A percentile compares a stretch with the other conserved stretches of the same genome.
phyloP scores from a whole-genome alignment of 192 early-diverging fungal species.

The Podila horticola region DNA sequence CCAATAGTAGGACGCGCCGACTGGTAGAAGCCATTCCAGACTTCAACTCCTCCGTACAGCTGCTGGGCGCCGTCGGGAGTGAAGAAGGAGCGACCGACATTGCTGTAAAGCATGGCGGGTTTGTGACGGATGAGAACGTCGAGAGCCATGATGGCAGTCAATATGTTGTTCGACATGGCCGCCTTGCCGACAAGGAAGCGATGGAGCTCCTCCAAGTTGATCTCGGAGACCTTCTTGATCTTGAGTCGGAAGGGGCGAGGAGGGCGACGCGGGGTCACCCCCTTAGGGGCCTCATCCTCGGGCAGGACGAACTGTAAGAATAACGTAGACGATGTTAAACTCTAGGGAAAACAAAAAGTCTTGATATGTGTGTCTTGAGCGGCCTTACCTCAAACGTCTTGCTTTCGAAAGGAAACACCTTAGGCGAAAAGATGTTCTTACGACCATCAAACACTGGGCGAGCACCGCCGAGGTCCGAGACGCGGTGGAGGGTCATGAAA shows the following conservation, averaged over 20 bases:
- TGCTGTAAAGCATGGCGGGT: slow-evolving; percentile 81
- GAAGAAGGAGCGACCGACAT: slow-evolving; percentile 91
- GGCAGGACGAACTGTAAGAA: slow-evolving; percentile 55
- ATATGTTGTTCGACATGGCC: slow-evolving; percentile 46
- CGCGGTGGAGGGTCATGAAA: slow-evolving; percentile 65
- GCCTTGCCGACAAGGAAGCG: slow-evolving; percentile 61
- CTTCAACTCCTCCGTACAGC: slow-evolving; percentile 80
- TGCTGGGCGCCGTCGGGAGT: slow-evolving; percentile 68
- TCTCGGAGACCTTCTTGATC: slow-evolving; percentile 72
- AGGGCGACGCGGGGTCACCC: slow-evolving; percentile 35
- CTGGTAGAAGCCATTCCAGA: slow-evolving; percentile 95
- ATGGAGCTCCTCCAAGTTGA: slow-evolving; percentile 71
- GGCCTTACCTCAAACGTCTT: slow-evolving; percentile 65
- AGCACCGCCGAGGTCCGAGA: slow-evolving; percentile 67
- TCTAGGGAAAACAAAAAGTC: neutral
- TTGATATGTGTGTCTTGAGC: neutral
- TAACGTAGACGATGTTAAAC: neutral
- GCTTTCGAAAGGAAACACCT: slow-evolving; percentile 62
- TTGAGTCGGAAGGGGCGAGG: slow-evolving; percentile 71
- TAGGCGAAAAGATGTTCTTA: slow-evolving; percentile 79
- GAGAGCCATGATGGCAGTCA: slow-evolving; percentile 70
- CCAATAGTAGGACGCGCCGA: slow-evolving; percentile 83
- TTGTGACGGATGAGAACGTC: slow-evolving; percentile 88
- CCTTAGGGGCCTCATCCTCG: slow-evolving; percentile 44
- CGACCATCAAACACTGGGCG: slow-evolving; percentile 86